A percentile compares a stretch with the other conserved stretches of the same genome.
These are phyloP conservation scores for Punica granatum DNA, from an alignment of 345 rosid genomes.

Conservation along the genomic window DNA sequence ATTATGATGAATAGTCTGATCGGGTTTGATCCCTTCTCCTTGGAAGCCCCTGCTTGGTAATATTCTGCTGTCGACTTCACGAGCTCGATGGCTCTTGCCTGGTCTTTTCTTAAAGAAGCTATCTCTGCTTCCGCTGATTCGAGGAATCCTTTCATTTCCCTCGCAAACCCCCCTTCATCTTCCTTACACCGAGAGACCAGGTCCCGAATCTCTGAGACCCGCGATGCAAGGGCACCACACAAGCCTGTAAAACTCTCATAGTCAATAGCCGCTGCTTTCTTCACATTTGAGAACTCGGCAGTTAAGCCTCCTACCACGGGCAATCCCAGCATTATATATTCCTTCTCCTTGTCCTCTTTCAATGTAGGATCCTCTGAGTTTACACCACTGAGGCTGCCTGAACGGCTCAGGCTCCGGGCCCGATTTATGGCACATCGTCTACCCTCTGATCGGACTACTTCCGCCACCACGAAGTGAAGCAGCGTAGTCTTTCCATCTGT, in stretches of 20 bases:
- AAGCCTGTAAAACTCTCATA: constrained; percentile 35
- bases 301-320: constrained; percentile 77
- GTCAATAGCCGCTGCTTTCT: constrained; percentile 69
- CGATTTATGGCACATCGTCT: constrained; percentile 52
- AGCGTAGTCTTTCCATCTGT: constrained; percentile 72
- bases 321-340: constrained; percentile 60
- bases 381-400: constrained; percentile 20
- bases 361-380: constrained; percentile 14
- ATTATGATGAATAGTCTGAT: constrained; percentile 65
- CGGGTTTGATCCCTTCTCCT: constrained; percentile 33
- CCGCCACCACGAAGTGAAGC: constrained; percentile 85
- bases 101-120: constrained; percentile 37
- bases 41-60: constrained; percentile 63
- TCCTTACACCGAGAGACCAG: constrained; percentile 27
- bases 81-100: constrained; percentile 43
- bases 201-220: constrained; percentile 34
- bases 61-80: constrained; percentile 69
- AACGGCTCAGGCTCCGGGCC: constrained; percentile 33
- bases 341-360: constrained; percentile 59
- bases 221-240: constrained; percentile 34
- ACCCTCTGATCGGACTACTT: constrained; percentile 76
- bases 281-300: constrained; percentile 67
- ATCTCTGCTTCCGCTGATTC: constrained; percentile 49
- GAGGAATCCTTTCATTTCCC: constrained; percentile 52
- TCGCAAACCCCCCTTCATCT: constrained; percentile 34